A percentile compares a stretch with the other conserved stretches of the same genome.
Evolutionary conservation across 495 filamentous ascomycete species (phyloP).

Genomic region (Sphaerosporella brunnea): DNA sequence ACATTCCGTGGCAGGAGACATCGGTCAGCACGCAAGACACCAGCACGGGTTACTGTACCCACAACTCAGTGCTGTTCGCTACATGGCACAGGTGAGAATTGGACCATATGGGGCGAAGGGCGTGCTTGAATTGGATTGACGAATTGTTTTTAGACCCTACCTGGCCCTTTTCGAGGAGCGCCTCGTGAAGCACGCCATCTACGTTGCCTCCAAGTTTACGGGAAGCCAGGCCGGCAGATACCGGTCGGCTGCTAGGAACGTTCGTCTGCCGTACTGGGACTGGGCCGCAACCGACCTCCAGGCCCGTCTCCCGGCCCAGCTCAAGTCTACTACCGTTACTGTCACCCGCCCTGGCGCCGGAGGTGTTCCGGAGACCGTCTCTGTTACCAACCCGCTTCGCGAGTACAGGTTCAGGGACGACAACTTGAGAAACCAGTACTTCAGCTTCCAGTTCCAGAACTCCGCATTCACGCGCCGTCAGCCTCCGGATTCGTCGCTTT

Average conservation of each 20-base stretch:
- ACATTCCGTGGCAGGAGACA: slow-evolving; percentile 24
- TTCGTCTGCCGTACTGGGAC: slow-evolving; percentile 23
- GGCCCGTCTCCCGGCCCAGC: slow-evolving; percentile 9
- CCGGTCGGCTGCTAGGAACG: slow-evolving; percentile 18
- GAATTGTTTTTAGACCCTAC: slow-evolving; percentile 37
- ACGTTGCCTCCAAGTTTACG: slow-evolving; percentile 13
- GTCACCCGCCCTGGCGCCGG: neutral
- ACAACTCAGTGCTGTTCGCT: slow-evolving; percentile 47
- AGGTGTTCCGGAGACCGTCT: slow-evolving; percentile 8
- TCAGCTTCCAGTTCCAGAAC: slow-evolving; percentile 5
- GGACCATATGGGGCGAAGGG: neutral
- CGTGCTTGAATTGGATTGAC: neutral
- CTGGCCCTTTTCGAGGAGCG: slow-evolving; percentile 38
- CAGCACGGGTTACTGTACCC: slow-evolving; percentile 43
- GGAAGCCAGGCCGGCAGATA: slow-evolving; percentile 13
- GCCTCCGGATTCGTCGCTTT: slow-evolving; percentile 6
- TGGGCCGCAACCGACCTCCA: slow-evolving; percentile 14
- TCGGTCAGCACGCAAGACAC: slow-evolving; percentile 6
- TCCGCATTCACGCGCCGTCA: slow-evolving; percentile 13
- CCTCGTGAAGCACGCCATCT: slow-evolving; percentile 9
- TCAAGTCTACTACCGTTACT: slow-evolving; percentile 5
- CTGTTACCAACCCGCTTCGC: slow-evolving; percentile 45
- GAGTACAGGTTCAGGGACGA: slow-evolving; percentile 37
- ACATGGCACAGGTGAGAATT: slow-evolving; percentile 39
- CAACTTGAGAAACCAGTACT: slow-evolving; percentile 2